Evolutionary conservation across 495 filamentous ascomycete genomes (phyloP).

Genomic region (Darksidea phi): DNA sequence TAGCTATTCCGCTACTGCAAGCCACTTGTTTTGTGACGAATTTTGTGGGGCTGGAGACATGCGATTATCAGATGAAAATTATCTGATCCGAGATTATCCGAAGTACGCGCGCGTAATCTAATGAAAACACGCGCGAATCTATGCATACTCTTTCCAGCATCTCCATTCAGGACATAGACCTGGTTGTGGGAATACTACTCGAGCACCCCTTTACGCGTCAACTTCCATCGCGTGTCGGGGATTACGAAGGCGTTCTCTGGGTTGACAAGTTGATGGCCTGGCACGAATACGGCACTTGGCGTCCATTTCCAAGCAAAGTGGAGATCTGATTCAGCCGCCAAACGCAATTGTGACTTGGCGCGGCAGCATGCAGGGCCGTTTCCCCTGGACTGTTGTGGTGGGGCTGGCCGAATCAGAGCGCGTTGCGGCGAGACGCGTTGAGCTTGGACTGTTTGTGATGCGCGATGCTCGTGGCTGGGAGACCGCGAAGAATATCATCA

Average conservation of each 20-base stretch:
- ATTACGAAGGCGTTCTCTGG: too few relatives aligned
- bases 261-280: too few relatives aligned
- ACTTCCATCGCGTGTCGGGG: too few relatives aligned
- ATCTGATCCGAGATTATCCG: constrained; percentile 14
- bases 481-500: constrained; percentile 5
- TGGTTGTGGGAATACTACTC: too few relatives aligned
- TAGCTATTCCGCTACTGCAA: not conserved
- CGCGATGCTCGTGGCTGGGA: constrained; percentile 20
- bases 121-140: not conserved
- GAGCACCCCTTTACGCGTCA: too few relatives aligned
- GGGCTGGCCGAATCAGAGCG: constrained; percentile 22
- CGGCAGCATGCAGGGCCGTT: constrained; percentile 8
- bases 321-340: constrained; percentile 12
- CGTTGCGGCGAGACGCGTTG: constrained; percentile 21
- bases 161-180: too few relatives aligned
- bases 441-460: constrained; percentile 23
- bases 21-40: constrained; percentile 19
- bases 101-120: not conserved
- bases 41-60: constrained; percentile 1
- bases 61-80: not conserved
- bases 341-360: not conserved
- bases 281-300: not conserved
- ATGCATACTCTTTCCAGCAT: too few relatives aligned
- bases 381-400: constrained; percentile 21
- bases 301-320: constrained; percentile 16